Conservation (phyloP, 768 basidiomycete genomes). For the Rhizopogon roseolus region DNA sequence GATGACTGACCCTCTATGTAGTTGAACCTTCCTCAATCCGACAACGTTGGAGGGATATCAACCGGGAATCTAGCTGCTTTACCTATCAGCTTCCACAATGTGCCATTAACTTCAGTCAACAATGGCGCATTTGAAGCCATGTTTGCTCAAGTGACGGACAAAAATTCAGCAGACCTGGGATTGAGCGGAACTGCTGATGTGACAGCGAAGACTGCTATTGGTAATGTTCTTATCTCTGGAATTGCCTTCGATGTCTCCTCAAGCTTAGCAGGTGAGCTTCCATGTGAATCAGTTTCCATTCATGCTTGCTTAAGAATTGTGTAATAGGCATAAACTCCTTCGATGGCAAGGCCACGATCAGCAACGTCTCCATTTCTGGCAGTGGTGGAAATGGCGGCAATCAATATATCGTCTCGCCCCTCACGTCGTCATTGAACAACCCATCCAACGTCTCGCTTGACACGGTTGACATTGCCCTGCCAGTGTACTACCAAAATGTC, state of each 20-base stretch:
- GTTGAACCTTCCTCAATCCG: slow-evolving; percentile 46
- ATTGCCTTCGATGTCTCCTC: slow-evolving; percentile 62
- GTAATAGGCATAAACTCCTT: slow-evolving; percentile 54
- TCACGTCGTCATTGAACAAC: slow-evolving; percentile 57
- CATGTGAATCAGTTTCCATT: not conserved
- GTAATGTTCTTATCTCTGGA: slow-evolving; percentile 58
- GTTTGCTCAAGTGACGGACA: slow-evolving; percentile 57
- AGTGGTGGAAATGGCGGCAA: slow-evolving; percentile 61
- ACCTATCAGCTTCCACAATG: slow-evolving; percentile 49
- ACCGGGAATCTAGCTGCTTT: slow-evolving; percentile 65
- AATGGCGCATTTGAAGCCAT: slow-evolving; percentile 49
- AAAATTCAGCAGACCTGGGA: slow-evolving; percentile 36
- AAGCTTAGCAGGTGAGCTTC: slow-evolving; percentile 41
- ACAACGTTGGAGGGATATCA: slow-evolving; percentile 56
- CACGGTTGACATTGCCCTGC: slow-evolving; percentile 53
- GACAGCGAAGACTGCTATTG: slow-evolving; percentile 55
- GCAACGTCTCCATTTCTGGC: slow-evolving; percentile 56
- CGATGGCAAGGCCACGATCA: slow-evolving; percentile 44
- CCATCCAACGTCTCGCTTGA: slow-evolving; percentile 64
- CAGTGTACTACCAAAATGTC: slow-evolving; percentile 51
- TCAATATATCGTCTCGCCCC: slow-evolving; percentile 52
- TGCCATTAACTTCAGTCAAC: slow-evolving; percentile 53
- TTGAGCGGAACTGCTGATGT: slow-evolving; percentile 57
- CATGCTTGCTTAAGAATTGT: not conserved
- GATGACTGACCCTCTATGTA: slow-evolving; percentile 16